Evolutionary conservation across 2,329 filamentous ascomycete species (phyloP).

Genomic region (Clonostachys solani): DNA sequence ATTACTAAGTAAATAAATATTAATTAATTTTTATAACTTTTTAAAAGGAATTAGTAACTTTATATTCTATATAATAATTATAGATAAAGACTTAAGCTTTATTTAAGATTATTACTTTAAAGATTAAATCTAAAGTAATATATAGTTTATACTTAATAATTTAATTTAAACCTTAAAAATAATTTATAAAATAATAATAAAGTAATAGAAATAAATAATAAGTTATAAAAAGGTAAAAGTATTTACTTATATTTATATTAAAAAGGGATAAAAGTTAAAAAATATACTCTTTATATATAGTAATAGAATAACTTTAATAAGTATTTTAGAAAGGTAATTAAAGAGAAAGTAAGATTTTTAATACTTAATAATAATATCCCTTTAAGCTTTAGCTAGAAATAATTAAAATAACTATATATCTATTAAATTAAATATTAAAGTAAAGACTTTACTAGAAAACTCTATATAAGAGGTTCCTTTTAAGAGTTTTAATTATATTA

Average conservation of each 20-base stretch:
- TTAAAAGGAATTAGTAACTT: too few relatives aligned
- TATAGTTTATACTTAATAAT: background rate
- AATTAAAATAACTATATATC: background rate
- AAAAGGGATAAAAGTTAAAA: background rate
- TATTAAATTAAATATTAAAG: background rate
- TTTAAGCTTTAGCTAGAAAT: background rate
- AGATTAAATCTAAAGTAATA: background rate
- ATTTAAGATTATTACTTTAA: background rate
- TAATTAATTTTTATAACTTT: too few relatives aligned
- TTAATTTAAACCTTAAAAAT: background rate
- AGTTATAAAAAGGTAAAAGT: too few relatives aligned
- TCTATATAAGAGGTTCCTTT: background rate
- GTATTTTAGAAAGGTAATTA: background rate
- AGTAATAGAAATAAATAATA: slow-evolving; percentile 5
- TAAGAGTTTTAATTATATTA: background rate
- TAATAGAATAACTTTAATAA: background rate
- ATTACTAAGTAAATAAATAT: too few relatives aligned
- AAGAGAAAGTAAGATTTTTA: background rate
- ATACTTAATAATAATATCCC: slow-evolving; percentile 4
- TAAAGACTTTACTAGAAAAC: background rate
- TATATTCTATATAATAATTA: background rate
- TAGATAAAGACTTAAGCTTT: background rate
- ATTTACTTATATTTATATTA: too few relatives aligned
- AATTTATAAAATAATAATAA: background rate
- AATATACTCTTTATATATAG: background rate